A percentile compares a stretch with the other conserved stretches of the same genome.
These are phyloP conservation scores for Salinomyces thailandicus DNA, from an alignment of 2,329 filamentous ascomycete species.

Conservation along the genomic window DNA sequence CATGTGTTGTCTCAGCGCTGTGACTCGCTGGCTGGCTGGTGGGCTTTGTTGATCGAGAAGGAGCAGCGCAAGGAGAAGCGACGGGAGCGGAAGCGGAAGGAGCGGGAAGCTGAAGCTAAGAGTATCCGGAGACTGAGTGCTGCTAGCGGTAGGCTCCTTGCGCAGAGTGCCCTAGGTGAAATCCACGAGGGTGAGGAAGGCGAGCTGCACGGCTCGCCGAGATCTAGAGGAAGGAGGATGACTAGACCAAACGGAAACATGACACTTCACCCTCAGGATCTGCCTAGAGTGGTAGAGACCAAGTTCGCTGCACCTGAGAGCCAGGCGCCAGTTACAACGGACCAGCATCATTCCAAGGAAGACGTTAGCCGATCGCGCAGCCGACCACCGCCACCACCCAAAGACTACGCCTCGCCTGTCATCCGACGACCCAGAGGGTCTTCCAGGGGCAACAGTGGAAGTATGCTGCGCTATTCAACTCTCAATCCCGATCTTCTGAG, in stretches of 20 bases:
- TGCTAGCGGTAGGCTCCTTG: slow-evolving; percentile 75
- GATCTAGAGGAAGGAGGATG: slow-evolving; percentile 65
- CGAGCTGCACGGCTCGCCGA: slow-evolving; percentile 45
- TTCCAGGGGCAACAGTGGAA: slow-evolving; percentile 46
- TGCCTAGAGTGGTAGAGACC: slow-evolving; percentile 67
- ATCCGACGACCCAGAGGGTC: slow-evolving; percentile 44
- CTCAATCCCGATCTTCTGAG: slow-evolving; percentile 52
- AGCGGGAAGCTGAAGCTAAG: slow-evolving; percentile 71
- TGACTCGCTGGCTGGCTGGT: slow-evolving; percentile 88
- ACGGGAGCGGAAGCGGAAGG: slow-evolving; percentile 70
- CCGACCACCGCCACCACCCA: slow-evolving; percentile 72
- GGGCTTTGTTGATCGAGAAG: slow-evolving; percentile 87
- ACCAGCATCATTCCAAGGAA: slow-evolving; percentile 55
- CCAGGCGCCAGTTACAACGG: slow-evolving; percentile 51
- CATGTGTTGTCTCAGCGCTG: slow-evolving; percentile 85
- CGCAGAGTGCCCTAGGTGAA: slow-evolving; percentile 56
- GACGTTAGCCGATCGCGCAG: slow-evolving; percentile 61
- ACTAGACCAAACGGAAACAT: slow-evolving; percentile 42
- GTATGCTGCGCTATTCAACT: slow-evolving; percentile 76
- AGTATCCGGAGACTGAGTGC: slow-evolving; percentile 74
- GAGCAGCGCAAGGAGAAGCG: slow-evolving; percentile 77
- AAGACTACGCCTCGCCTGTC: slow-evolving; percentile 46
- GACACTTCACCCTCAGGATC: slow-evolving; percentile 50
- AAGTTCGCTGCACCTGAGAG: slow-evolving; percentile 31
- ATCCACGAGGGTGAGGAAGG: slow-evolving; percentile 62